phyloP scores from a whole-genome alignment of 495 filamentous ascomycete species.

The Stereocaulon alpinum region DNA sequence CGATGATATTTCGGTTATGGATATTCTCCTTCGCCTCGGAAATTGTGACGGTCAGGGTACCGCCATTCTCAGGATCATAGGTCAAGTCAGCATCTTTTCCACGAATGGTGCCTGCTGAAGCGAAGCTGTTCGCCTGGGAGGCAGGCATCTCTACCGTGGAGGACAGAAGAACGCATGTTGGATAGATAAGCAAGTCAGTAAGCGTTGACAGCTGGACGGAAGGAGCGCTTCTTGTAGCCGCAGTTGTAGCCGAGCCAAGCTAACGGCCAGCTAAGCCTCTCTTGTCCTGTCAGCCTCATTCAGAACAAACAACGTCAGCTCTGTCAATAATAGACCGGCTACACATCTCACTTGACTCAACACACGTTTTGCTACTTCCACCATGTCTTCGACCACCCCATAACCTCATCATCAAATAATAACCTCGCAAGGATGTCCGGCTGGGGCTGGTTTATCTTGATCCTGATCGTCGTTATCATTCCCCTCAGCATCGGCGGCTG shows the following conservation, averaged over 20 bases:
- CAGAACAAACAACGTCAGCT: neutral
- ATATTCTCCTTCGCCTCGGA: neutral
- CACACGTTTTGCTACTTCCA: neutral
- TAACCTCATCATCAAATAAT: neutral
- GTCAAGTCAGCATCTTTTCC: constrained; percentile 6
- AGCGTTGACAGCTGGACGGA: neutral
- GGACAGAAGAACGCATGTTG: neutral
- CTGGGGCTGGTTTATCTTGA: constrained; percentile 22
- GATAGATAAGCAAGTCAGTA: neutral
- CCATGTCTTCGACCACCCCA: neutral
- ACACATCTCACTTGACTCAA: neutral
- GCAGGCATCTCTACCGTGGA: neutral
- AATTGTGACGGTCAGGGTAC: neutral
- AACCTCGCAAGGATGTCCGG: constrained; percentile 18
- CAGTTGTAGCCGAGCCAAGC: neutral
- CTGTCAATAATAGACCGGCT: neutral
- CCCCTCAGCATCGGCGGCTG: constrained; percentile 37
- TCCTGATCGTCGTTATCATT: constrained; percentile 41
- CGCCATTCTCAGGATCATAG: constrained; percentile 6
- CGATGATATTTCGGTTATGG: constrained; percentile 8
- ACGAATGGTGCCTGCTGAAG: constrained; percentile 2
- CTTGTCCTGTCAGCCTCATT: neutral
- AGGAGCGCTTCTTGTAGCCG: neutral
- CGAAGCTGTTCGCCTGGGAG: neutral
- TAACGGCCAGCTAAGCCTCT: constrained; percentile 7